Conservation (phyloP, 306 rosid genomes). For the Sindora glabra region DNA sequence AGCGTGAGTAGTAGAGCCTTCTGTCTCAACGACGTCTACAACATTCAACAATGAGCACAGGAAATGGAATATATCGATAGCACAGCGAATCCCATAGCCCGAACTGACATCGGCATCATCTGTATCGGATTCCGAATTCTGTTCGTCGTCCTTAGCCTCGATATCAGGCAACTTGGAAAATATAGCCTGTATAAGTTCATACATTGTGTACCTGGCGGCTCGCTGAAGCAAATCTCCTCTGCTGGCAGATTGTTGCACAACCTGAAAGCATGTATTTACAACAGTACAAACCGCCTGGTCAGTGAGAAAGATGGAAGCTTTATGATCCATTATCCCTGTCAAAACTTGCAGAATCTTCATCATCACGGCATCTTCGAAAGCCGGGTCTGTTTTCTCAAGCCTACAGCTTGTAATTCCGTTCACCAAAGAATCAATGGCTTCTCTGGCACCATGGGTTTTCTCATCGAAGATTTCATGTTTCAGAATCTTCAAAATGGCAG, state of each 20-base stretch:
- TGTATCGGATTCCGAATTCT: slow-evolving; percentile 36
- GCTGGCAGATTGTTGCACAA: slow-evolving; percentile 56
- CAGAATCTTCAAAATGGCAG: slow-evolving; percentile 59
- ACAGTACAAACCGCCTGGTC: slow-evolving; percentile 66
- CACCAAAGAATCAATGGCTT: slow-evolving; percentile 43
- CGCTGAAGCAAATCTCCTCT: slow-evolving; percentile 72
- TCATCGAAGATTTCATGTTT: slow-evolving; percentile 63
- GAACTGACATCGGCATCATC: slow-evolving; percentile 36
- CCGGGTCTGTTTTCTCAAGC: slow-evolving; percentile 64
- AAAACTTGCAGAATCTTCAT: slow-evolving; percentile 70
- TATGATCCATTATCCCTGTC: slow-evolving; percentile 48
- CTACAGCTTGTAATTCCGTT: slow-evolving; percentile 53
- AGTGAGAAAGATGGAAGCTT: slow-evolving; percentile 40
- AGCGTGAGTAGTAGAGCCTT: slow-evolving; percentile 38
- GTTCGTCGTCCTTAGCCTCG: slow-evolving; percentile 25
- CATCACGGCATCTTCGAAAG: slow-evolving; percentile 72
- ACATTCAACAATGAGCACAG: slow-evolving; percentile 83
- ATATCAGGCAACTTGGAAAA: slow-evolving; percentile 56
- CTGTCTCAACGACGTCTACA: slow-evolving; percentile 47
- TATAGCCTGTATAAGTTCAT: slow-evolving; percentile 66
- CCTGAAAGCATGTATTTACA: slow-evolving; percentile 68
- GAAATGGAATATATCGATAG: slow-evolving; percentile 70
- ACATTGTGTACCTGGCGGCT: slow-evolving; percentile 68
- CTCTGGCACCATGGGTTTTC: slow-evolving; percentile 53
- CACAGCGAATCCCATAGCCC: slow-evolving; percentile 64